Evolutionary conservation across 2,329 filamentous ascomycete genomes (phyloP), one percentile per base, ranked within the genome.

Genomic region (Pestalotiopsis sp.): DNA sequence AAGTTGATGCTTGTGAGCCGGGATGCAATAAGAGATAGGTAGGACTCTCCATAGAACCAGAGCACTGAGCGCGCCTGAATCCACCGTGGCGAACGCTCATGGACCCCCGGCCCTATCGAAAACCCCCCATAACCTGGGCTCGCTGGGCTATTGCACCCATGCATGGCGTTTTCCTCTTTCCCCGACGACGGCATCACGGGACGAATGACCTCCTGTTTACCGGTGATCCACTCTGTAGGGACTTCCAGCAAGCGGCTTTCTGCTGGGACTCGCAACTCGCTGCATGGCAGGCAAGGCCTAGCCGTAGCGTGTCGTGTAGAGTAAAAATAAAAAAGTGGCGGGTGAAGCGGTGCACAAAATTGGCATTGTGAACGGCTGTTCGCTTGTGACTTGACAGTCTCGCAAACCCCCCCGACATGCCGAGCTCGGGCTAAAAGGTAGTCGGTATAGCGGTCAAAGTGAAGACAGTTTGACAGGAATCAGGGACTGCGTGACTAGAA

Each of bases 41-140:
- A 36, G 31, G 31, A 36, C 31, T 36, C 31, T 36, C 31, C 31
- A 36, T 36, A 49, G 31, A 52, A 60, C 69, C 36, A 63, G 74
- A 69, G 74, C 72, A 74, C 74, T 75, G 71, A 70, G 74, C 71
- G 72, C 70, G 71, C 73, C 71, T 69, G 71, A 72, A 73, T 73
- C 70, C 66, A 65, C 31, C 56, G 59, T 39, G 59, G 59, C 59
- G 36, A 39, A 41, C 59, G 65, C 64, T 13, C 38, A 20, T 57
- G 60, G 13, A 52, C 27, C 52, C 67, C 64, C 67, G 52, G 57
- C 63, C 31, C 56, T 23, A 13, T 23, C 39, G 45, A 23, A 58
- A 38, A 60, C 60, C 52, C 20, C 36, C 61, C 45, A 67, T 67
- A 60, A 67, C 17, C 52, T 66, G 27, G n/a, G n/a, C n/a, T n/a